Evolutionary conservation across 805 yeast genomes (phyloP), one percentile per base, ranked within the genome.

Genomic region (Yarrowia keelungensis): DNA sequence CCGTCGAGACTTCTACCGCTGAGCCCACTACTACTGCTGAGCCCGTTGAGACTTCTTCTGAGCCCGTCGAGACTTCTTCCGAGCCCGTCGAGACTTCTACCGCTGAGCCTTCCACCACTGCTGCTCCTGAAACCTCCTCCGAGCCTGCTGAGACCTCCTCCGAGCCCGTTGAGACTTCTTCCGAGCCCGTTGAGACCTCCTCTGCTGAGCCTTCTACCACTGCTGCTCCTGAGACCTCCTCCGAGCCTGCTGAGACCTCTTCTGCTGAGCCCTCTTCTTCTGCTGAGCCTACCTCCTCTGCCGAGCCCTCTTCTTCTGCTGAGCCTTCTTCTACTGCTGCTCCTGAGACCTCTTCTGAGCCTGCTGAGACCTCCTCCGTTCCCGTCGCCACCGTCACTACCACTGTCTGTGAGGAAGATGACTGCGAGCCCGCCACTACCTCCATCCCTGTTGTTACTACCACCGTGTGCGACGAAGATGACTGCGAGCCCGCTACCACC

Each of bases 401-500:
- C 19, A 19, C 19, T 19, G 19, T 19, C 19, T 19, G 19, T 19
- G 19, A 19, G 19, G 19, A 19, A 19, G 19, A 19, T 19, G 19
- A 19, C 19, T 19, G 19, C 19, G 19, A 19, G 19, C 38, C 38
- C 10, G 38, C 38, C 10, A 10, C 10, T 8, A 42, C 45, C 19
- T 42, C 51, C 16, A 8, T 36, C 36, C 19, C 51, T 14, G 51
- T 47, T 16, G 16, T 5, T 5, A 53, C 59, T 11, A 14, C 11
- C n/a, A 16, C 26, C 11, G 56, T 26, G 42, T 11, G 42, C 22
- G 26, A 35, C 14, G 54, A 26, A 5, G 51, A 14, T 11, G 51
- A 14, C 51, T 47, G 54, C n/a, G 54, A 50, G 39, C 39, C 39
- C 39, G 10, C 39, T 38, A 10, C 39, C 39, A 38, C 39, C 39